These are phyloP conservation scores for Aphanomyces astaci DNA, from an alignment of 352 stramenopile genomes.

Conservation along the genomic window DNA sequence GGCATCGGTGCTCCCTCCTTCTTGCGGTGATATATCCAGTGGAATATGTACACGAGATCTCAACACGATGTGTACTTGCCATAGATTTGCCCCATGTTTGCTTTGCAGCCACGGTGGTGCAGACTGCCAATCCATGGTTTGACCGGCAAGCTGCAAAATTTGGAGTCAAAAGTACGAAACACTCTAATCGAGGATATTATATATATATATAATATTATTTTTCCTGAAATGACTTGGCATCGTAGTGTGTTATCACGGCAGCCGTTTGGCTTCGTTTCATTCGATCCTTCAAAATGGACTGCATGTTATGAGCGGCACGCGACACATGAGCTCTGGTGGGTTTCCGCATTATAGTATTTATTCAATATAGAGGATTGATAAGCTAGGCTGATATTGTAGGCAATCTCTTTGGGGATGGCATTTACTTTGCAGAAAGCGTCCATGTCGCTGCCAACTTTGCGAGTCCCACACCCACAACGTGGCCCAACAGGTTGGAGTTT, in stretches of 20 bases:
- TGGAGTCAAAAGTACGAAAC: not conserved
- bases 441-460: slow-evolving; percentile 17
- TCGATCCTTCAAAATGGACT: slow-evolving; percentile 24
- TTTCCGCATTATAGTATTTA: not conserved
- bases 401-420: slow-evolving; percentile 22
- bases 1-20: too few relatives aligned
- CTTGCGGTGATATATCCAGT: too few relatives aligned
- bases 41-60: too few relatives aligned
- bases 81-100: not conserved
- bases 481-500: slow-evolving; percentile 10
- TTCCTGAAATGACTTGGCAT: not conserved
- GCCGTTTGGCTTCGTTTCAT: slow-evolving; percentile 12
- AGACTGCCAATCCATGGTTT: slow-evolving; percentile 11
- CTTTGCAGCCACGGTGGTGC: not conserved
- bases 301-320: slow-evolving; percentile 21
- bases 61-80: too few relatives aligned
- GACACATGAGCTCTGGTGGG: slow-evolving; percentile 23
- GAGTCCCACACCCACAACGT: not conserved
- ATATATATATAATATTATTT: not conserved
- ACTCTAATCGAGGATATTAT: not conserved
- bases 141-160: not conserved
- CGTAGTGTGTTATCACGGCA: slow-evolving; percentile 22
- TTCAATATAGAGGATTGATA: too few relatives aligned
- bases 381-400: too few relatives aligned
- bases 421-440: slow-evolving; percentile 20